Evolutionary conservation across 2,329 filamentous ascomycete genomes (phyloP), one percentile per base, ranked within the genome.

Genomic region (Metarhizium sp.): DNA sequence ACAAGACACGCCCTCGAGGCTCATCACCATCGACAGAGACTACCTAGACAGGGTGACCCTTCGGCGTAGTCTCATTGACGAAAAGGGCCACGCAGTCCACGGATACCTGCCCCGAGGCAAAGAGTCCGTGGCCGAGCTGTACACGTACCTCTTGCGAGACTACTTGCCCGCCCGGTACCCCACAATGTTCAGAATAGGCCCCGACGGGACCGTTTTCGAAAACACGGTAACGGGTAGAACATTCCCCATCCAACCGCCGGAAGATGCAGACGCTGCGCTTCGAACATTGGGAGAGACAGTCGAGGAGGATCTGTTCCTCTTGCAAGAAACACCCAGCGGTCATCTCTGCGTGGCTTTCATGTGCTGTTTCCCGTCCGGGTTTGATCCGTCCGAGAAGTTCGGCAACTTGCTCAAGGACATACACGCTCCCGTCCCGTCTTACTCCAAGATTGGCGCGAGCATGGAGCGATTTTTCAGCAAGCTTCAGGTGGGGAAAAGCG

Each of bases 401-500:
- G 78, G 77, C 2, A 71, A 73, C 59, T 60, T 72, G 10, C 64
- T 82, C 20, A 65, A 64, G 47, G 76, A 78, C 25, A 77, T 82
- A 11, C 80, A 83, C 55, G 64, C 57, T 16, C 77, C 77, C 0
- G 79, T 82, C 42, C 80, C 80, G 0, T 69, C 70, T 1, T 82
- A 80, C 54, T 74, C 79, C 16, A 80, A 76, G 66, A 80, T 82
- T 32, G 78, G 74, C 0, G 61, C 68, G 0, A 81, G 78, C 57
- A 80, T 82, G 78, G 78, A 82, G 64, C 70, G 72, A 6, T 80
- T 77, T 63, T 81, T 82, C 58, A 60, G 63, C 2, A 73, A 71
- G 50, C 52, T 81, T 0, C 69, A 76, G 54, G 74, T 74, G 0
- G 79, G 78, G 0, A 78, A 72, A 62, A 70, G 67, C 50, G 75